Conservation (phyloP, 108 stramenopile genomes). For the Nitzschia sp. region DNA sequence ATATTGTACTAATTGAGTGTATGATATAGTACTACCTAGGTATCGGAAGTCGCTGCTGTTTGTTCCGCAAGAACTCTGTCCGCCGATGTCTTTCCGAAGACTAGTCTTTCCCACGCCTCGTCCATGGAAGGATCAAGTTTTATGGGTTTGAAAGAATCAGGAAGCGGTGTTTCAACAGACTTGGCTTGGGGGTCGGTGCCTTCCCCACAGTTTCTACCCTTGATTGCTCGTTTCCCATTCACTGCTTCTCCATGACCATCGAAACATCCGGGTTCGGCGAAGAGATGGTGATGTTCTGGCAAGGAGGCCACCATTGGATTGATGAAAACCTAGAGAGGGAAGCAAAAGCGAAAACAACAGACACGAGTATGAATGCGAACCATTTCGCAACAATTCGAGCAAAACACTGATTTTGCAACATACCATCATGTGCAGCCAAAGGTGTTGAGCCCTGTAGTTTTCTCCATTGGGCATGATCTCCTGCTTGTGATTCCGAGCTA, state of each 20-base stretch:
- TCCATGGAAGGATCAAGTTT: not conserved
- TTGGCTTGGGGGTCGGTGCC: not conserved
- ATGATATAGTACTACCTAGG: no score
- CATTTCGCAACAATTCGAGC: not conserved
- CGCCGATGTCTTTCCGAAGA: not conserved
- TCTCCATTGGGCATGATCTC: constrained; percentile 13
- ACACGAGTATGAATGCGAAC: not conserved
- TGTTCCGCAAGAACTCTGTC: no score
- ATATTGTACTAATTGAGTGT: no score
- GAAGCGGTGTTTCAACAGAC: not conserved
- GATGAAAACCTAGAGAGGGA: not conserved
- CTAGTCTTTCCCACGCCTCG: not conserved
- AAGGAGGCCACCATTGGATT: constrained; percentile 43
- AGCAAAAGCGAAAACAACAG: not conserved
- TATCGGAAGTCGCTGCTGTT: not conserved
- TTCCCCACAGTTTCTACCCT: not conserved
- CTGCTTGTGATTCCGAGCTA: not conserved
- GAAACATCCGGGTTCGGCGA: constrained; percentile 46
- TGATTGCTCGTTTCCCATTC: not conserved
- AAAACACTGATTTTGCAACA: constrained; percentile 47
- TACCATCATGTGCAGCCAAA: constrained; percentile 41
- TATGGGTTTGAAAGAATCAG: not conserved
- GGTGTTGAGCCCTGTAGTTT: constrained; percentile 49
- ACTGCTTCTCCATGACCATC: not conserved
- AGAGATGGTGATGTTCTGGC: constrained; percentile 61